Evolutionary conservation across 2,329 filamentous ascomycete species (phyloP).

Genomic region (Ceratocystis cubensis): DNA sequence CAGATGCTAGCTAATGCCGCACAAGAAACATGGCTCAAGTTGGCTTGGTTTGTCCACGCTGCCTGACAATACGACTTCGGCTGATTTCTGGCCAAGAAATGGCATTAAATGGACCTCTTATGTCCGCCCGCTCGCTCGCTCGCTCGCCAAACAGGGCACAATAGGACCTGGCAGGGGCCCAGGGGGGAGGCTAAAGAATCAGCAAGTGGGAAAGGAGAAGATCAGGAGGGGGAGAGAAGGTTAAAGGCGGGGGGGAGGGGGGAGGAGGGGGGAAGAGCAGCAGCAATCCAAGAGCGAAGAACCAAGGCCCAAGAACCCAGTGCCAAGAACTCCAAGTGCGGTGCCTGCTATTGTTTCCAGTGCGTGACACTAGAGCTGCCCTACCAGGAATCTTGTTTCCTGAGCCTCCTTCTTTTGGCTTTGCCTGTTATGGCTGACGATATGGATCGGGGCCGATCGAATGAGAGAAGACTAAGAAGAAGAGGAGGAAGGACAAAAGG

Average conservation of each 20-base stretch:
- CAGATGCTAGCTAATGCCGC: no score
- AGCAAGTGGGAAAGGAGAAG: neutral
- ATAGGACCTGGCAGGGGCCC: no score
- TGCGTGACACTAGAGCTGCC: neutral
- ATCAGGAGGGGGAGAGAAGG: neutral
- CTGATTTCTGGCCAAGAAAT: slow-evolving; percentile 5
- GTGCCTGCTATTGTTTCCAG: neutral
- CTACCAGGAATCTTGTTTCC: neutral
- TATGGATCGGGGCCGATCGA: no score
- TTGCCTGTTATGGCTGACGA: neutral
- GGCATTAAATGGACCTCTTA: slow-evolving; percentile 5
- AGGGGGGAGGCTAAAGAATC: neutral
- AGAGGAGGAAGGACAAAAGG: no score
- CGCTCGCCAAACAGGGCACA: neutral
- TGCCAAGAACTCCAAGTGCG: no score
- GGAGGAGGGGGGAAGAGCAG: neutral
- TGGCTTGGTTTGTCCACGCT: neutral
- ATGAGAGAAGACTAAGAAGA: no score
- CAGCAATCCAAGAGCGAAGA: neutral
- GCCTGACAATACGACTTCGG: slow-evolving; percentile 3
- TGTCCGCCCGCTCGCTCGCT: neutral
- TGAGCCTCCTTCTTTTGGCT: neutral
- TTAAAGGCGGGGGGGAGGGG: neutral
- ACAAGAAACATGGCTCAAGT: neutral
- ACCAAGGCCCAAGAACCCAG: no score